Evolutionary conservation across 495 filamentous ascomycete genomes (phyloP).

Genomic region (Aspergillus bridgeri): DNA sequence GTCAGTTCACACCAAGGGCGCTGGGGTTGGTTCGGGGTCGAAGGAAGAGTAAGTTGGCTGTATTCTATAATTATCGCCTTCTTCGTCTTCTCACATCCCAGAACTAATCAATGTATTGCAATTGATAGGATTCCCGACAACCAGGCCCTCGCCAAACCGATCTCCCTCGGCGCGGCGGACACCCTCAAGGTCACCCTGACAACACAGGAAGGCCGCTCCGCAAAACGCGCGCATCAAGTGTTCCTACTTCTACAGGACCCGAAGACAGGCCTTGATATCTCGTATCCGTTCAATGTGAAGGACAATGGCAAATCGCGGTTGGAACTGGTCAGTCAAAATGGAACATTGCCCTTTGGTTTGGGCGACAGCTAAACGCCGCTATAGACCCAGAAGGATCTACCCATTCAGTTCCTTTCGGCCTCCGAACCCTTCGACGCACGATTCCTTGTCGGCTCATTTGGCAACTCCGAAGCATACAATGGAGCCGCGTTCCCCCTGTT

Average conservation of each 20-base stretch:
- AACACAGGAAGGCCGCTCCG: conserved; percentile 69
- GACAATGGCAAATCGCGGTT: conserved; percentile 81
- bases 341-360: conserved; percentile 6
- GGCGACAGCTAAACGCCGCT: conserved; percentile 22
- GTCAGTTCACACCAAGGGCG: conserved; percentile 67
- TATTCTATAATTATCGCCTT: not conserved
- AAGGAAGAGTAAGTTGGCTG: conserved; percentile 66
- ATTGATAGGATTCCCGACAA: conserved; percentile 57
- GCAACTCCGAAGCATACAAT: conserved; percentile 62
- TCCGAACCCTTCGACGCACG: conserved; percentile 66
- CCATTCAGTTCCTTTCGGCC: conserved; percentile 70
- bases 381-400: conserved; percentile 87
- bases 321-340: conserved; percentile 63
- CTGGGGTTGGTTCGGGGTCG: conserved; percentile 56
- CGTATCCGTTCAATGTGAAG: conserved; percentile 80
- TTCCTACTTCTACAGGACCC: conserved; percentile 80
- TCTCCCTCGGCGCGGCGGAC: conserved; percentile 65
- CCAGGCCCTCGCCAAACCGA: conserved; percentile 58
- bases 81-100: not conserved
- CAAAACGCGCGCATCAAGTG: conserved; percentile 86
- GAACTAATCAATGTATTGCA: conserved; percentile 10
- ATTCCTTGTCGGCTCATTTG: conserved; percentile 84
- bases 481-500: conserved; percentile 64
- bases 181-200: conserved; percentile 80
- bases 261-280: conserved; percentile 76